Evolutionary conservation across 2,329 filamentous ascomycete species (phyloP).

Genomic region (Ophiobolus disseminans): DNA sequence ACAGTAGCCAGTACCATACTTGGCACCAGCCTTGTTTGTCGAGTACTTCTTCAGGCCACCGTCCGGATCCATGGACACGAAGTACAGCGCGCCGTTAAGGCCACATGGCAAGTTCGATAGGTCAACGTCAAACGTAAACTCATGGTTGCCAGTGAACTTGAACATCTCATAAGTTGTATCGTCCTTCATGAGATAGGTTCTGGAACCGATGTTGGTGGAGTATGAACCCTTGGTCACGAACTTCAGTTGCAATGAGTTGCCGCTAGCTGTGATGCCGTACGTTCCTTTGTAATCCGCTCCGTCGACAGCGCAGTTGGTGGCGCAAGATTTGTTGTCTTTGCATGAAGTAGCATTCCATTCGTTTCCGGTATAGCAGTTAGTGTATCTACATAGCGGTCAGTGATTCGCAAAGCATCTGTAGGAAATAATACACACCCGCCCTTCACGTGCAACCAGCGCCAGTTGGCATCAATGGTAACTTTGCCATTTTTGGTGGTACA

Average conservation of each 20-base stretch:
- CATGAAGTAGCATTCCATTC: slow-evolving; percentile 49
- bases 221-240: slow-evolving; percentile 61
- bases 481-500: slow-evolving; percentile 45
- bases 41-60: slow-evolving; percentile 60
- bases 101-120: slow-evolving; percentile 71
- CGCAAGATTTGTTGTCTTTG: slow-evolving; percentile 42
- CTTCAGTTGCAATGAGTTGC: slow-evolving; percentile 60
- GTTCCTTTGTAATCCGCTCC: slow-evolving; percentile 48
- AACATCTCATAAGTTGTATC: slow-evolving; percentile 46
- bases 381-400: slow-evolving; percentile 33
- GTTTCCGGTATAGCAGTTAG: slow-evolving; percentile 52
- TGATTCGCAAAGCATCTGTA: background rate
- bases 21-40: slow-evolving; percentile 60
- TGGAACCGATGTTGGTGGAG: slow-evolving; percentile 48
- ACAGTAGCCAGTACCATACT: slow-evolving; percentile 56
- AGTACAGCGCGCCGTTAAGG: slow-evolving; percentile 63
- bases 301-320: slow-evolving; percentile 47
- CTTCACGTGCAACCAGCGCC: slow-evolving; percentile 57
- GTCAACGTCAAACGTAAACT: slow-evolving; percentile 50
- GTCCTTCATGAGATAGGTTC: slow-evolving; percentile 47
- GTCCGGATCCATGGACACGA: slow-evolving; percentile 66
- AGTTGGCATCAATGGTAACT: slow-evolving; percentile 54
- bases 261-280: slow-evolving; percentile 59
- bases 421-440: slow-evolving; percentile 22
- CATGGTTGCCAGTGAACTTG: slow-evolving; percentile 55